Evolutionary conservation across 139 green algal genomes (phyloP).

Genomic region (Limnomonas spitsbergensis): DNA sequence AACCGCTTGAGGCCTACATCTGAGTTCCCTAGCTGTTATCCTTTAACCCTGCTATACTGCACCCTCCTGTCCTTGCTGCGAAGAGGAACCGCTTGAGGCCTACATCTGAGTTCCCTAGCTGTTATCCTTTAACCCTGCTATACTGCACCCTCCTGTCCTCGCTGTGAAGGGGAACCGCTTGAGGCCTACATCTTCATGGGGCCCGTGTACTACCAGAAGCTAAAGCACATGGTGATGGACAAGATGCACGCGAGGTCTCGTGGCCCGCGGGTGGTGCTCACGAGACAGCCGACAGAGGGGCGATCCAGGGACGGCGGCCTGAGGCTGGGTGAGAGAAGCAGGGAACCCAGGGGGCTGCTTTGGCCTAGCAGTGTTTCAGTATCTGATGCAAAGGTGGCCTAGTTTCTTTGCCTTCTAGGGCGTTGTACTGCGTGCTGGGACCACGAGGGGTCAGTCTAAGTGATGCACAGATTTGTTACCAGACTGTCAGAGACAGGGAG

Average conservation of each 20-base stretch:
- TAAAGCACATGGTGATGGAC: constrained; percentile 99
- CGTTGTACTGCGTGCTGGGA: too few species aligned
- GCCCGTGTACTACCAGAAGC: constrained; percentile 98
- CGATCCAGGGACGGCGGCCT: constrained; percentile 88
- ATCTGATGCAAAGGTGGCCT: too few species aligned
- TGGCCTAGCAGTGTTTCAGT: too few species aligned
- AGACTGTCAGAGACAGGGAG: too few species aligned
- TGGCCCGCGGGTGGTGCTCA: constrained; percentile 88
- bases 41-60: neutral
- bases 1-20: too few species aligned
- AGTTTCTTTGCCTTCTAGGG: too few species aligned
- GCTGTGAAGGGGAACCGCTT: constrained; percentile 85
- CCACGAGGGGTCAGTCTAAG: too few species aligned
- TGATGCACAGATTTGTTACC: too few species aligned
- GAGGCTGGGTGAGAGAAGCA: constrained; percentile 55
- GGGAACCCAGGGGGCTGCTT: neutral
- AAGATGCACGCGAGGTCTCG: constrained; percentile 95
- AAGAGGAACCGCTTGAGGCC: constrained; percentile 84
- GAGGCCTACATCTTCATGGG: constrained; percentile 98
- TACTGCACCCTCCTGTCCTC: too few species aligned
- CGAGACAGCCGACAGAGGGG: constrained; percentile 95
- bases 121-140: neutral
- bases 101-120: neutral
- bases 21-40: neutral
- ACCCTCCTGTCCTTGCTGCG: too few species aligned